Evolutionary conservation across 164 flowering plant species (phyloP).

Genomic region (Annona cherimola): DNA sequence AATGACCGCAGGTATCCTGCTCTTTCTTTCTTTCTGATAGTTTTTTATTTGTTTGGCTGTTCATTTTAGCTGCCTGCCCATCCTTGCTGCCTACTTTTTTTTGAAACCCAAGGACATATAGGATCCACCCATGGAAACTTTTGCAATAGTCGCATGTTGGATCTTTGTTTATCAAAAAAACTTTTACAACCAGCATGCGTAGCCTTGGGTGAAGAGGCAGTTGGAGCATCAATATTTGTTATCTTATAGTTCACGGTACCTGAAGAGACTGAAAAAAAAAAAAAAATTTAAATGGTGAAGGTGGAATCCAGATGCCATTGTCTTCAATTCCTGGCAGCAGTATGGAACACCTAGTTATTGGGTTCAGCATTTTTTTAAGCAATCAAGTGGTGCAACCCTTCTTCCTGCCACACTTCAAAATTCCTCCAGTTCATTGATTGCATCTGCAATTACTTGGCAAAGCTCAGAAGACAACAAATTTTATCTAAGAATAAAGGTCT

Average conservation of each 20-base stretch:
- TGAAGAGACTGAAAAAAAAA: background rate
- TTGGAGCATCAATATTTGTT: background rate
- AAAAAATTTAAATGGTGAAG: conserved; percentile 23
- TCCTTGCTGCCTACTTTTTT: background rate
- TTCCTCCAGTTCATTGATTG: conserved; percentile 42
- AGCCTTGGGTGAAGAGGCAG: background rate
- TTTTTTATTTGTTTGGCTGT: background rate
- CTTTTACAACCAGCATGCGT: background rate
- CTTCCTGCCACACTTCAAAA: conserved; percentile 41
- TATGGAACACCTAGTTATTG: conserved; percentile 96
- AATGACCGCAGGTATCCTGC: conserved; percentile 65
- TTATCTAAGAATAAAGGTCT: conserved; percentile 68
- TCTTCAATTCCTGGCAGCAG: conserved; percentile 56
- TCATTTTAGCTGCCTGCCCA: background rate
- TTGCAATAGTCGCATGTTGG: background rate
- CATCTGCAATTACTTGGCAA: conserved; percentile 71
- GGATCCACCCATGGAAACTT: background rate
- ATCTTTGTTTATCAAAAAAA: no score
- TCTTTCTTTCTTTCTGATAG: background rate
- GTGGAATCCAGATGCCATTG: conserved; percentile 96
- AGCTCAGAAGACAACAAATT: conserved; percentile 24
- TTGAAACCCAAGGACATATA: background rate
- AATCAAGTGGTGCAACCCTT: conserved; percentile 85
- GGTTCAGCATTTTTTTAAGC: conserved; percentile 66
- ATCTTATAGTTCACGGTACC: background rate